Evolutionary conservation across 106 monocot genomes (phyloP).

Genomic region (Dendrobium officinale): DNA sequence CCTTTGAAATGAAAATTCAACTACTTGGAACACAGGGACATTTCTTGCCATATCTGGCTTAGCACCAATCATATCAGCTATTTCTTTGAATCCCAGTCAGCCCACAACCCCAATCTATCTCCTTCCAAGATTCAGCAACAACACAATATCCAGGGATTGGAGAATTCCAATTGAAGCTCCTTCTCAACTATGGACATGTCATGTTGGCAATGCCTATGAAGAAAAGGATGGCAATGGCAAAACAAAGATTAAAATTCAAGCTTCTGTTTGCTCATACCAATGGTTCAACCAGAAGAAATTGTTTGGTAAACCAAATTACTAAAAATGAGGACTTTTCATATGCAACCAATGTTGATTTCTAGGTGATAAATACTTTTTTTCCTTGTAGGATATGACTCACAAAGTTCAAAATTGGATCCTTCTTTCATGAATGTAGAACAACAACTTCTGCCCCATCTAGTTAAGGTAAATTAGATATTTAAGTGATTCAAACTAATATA

Average conservation of each 20-base stretch:
- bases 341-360: not conserved
- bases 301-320: not conserved
- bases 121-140: not conserved
- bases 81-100: not conserved
- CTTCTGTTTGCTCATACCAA: conserved; percentile 6
- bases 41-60: not conserved
- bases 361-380: not conserved
- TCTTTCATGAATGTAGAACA: not conserved
- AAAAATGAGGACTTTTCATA: too few relatives aligned
- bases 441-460: not conserved
- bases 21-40: not conserved
- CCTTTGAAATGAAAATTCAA: not conserved
- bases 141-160: not conserved
- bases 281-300: conserved; percentile 3
- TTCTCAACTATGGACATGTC: not conserved
- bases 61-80: not conserved
- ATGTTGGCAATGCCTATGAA: not conserved
- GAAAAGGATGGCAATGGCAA: not conserved
- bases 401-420: not conserved
- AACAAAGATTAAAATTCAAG: not conserved
- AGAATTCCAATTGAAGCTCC: conserved; percentile 1
- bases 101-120: conserved; percentile 5
- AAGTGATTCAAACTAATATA: too few relatives aligned
- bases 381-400: not conserved
- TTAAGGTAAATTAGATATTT: not conserved